Evolutionary conservation across 208 protist genomes (phyloP).

Genomic region (Trypanosoma scelopori): DNA sequence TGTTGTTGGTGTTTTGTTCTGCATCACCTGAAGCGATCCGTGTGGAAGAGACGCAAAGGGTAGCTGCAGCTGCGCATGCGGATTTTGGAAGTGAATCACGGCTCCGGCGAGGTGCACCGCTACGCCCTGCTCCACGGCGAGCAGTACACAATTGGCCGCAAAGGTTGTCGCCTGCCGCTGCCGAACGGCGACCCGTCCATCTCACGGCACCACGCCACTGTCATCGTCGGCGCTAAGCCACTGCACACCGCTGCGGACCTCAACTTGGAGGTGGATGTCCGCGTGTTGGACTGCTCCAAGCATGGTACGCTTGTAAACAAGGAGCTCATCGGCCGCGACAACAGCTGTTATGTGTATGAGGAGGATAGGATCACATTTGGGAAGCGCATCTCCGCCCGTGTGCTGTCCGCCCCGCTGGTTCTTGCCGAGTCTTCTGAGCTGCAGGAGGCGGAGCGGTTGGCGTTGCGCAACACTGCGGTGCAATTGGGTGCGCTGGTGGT

Average conservation of each 20-base stretch:
- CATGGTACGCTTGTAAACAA: slow-evolving; percentile 70
- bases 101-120: slow-evolving; percentile 58
- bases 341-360: slow-evolving; percentile 48
- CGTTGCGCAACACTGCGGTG: slow-evolving; percentile 35
- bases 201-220: slow-evolving; percentile 70
- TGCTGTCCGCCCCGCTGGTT: slow-evolving; percentile 47
- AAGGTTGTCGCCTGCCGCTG: slow-evolving; percentile 58
- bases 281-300: slow-evolving; percentile 62
- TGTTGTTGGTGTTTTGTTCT: no score
- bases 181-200: slow-evolving; percentile 69
- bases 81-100: slow-evolving; percentile 67
- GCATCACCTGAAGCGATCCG: not conserved
- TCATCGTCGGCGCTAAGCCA: slow-evolving; percentile 38
- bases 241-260: slow-evolving; percentile 35
- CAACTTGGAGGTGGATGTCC: slow-evolving; percentile 31
- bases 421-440: slow-evolving; percentile 47
- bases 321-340: slow-evolving; percentile 64
- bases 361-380: slow-evolving; percentile 71
- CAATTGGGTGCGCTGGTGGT: slow-evolving; percentile 50
- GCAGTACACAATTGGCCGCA: slow-evolving; percentile 71
- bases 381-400: slow-evolving; percentile 49
- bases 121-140: slow-evolving; percentile 58
- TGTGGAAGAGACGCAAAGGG: not conserved
- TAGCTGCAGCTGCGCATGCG: slow-evolving; percentile 35
- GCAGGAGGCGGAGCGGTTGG: slow-evolving; percentile 21